phyloP scores from a whole-genome alignment of 2,329 filamentous ascomycete genomes.

The Penicillium sp. region DNA sequence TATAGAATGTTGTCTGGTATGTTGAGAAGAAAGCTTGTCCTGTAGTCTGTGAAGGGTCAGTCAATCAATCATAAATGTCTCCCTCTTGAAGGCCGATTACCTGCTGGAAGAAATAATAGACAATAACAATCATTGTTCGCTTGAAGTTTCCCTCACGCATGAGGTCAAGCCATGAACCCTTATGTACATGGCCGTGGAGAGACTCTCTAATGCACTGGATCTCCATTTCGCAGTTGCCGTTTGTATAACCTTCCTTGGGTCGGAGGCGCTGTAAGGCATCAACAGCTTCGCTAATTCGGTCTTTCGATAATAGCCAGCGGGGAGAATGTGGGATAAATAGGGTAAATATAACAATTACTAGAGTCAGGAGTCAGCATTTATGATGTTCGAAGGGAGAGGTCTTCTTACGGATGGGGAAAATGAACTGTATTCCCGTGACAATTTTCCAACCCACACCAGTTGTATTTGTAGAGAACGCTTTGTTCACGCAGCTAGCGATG shows the following conservation, averaged over 20 bases:
- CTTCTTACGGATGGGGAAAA: slow-evolving; percentile 17
- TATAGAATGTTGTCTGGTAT: slow-evolving; percentile 23
- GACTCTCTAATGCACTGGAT: neutral
- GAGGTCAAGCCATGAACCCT: slow-evolving; percentile 21
- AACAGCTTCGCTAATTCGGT: slow-evolving; percentile 16
- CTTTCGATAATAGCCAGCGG: slow-evolving; percentile 15
- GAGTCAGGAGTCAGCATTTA: neutral
- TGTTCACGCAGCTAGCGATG: slow-evolving; percentile 19
- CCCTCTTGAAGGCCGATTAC: neutral
- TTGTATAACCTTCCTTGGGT: slow-evolving; percentile 4
- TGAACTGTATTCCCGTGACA: slow-evolving; percentile 22
- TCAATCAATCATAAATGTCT: no score
- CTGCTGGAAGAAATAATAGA: slow-evolving; percentile 9
- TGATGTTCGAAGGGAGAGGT: neutral
- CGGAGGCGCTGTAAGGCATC: slow-evolving; percentile 10
- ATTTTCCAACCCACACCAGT: slow-evolving; percentile 5
- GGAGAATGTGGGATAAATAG: slow-evolving; percentile 13
- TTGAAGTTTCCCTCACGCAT: slow-evolving; percentile 19
- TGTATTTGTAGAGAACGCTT: slow-evolving; percentile 9
- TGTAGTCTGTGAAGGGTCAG: no score
- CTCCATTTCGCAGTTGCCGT: neutral
- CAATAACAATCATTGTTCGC: slow-evolving; percentile 21
- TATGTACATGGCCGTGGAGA: slow-evolving; percentile 4
- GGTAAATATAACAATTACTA: slow-evolving; percentile 17
- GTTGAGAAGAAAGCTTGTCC: slow-evolving; percentile 25